Evolutionary conservation across 192 early-diverging fungal genomes (phyloP).

Genomic region (Phlyctochytrium planicorne): DNA sequence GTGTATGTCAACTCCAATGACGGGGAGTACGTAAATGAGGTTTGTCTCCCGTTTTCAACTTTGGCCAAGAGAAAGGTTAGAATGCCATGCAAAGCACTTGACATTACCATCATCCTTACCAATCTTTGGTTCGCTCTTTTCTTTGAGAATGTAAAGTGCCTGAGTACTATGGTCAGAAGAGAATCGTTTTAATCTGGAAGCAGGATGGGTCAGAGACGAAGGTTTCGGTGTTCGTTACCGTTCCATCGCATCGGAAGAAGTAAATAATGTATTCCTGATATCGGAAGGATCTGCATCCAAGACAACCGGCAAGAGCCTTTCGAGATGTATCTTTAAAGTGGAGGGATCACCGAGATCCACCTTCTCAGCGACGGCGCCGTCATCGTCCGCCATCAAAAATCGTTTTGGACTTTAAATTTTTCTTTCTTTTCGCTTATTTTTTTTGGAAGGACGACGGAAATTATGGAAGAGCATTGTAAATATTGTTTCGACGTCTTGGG

Average conservation of each 20-base stretch:
- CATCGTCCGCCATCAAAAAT: too few relatives aligned
- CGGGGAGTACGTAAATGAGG: slow-evolving; percentile 9
- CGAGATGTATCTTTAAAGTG: slow-evolving; percentile 17
- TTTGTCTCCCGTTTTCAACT: not conserved
- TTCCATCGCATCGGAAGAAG: slow-evolving; percentile 67
- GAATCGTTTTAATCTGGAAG: slow-evolving; percentile 53
- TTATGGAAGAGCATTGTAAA: not conserved
- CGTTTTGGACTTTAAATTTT: too few relatives aligned
- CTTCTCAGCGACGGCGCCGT: too few relatives aligned
- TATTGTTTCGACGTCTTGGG: slow-evolving; percentile 6
- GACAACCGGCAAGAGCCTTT: slow-evolving; percentile 63
- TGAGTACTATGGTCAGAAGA: slow-evolving; percentile 70
- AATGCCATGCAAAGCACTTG: not conserved
- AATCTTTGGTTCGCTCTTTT: slow-evolving; percentile 53
- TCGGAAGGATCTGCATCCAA: slow-evolving; percentile 68
- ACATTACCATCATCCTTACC: slow-evolving; percentile 22
- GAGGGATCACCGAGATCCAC: not conserved
- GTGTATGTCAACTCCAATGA: slow-evolving; percentile 28
- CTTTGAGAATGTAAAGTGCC: slow-evolving; percentile 78
- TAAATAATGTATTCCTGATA: slow-evolving; percentile 57
- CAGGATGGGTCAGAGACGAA: slow-evolving; percentile 3
- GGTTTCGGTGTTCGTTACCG: slow-evolving; percentile 41
- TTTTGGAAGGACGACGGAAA: too few relatives aligned
- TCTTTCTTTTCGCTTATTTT: too few relatives aligned
- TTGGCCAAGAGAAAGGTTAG: not conserved